Base-by-base conservation (phyloP, 305 asterid genomes). In the Ajuga reptans region DNA sequence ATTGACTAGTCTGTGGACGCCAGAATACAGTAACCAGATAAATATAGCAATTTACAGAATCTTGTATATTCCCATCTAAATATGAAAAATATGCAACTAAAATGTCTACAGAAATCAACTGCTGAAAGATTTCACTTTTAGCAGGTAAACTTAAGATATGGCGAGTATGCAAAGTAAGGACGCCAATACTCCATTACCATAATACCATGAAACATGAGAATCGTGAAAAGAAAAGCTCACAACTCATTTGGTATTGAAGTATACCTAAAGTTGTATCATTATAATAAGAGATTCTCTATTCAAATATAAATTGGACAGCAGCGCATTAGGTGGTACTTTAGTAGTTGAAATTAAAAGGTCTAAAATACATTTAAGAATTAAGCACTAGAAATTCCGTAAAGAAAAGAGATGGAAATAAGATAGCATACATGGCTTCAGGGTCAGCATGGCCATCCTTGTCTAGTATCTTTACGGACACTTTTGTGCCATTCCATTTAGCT, bases 401-500 rank as follows among this genome's bases (percentile, higher is more conserved):
- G 11, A 54, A 62, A 62, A 61, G 39, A 64, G 47, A 68, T 56
- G 72, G 50, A 75, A 72, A 8, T 57, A 72, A 47, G 59, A 64
- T 18, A 74, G 70, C 64, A 47, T 88, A 92, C 97, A 91, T 83
- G 69, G 84, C 80, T 72, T 94, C 97, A 41, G 95, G 89, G 80
- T 84, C 89, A 39, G 85, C 81, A 79, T 86, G 87, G 79, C 82
- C 74, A 72, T 91, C 96, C 87, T 87, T 91, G 86, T 89, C 96
- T 45, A 94, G 93, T 71, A 91, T 94, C 88, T 94, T 94, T 53
- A 91, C 98, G 5, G 98, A 94, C 75, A 94, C 99, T 82, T 84
- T 94, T 50, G 95, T 89, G 70, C 99, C 99, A 72, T 91, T 91
- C 99, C 99, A 94, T 76, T 87, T 94, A 66, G 96, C 99, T 82